Evolutionary conservation across 495 filamentous ascomycete genomes (phyloP).

Genomic region (Hyaloscypha variabilis): DNA sequence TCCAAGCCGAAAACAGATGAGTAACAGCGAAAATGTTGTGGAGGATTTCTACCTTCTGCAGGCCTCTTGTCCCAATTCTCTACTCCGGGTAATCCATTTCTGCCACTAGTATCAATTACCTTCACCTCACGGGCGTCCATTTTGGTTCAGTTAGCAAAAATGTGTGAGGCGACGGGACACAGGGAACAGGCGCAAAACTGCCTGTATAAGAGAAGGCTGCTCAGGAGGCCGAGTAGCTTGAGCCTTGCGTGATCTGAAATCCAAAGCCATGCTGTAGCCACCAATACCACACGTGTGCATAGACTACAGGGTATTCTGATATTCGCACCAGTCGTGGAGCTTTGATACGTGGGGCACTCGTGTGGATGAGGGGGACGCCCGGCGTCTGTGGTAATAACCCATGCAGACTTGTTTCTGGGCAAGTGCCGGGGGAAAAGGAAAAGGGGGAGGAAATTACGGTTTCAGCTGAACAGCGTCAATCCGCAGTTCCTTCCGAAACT

Average conservation of each 20-base stretch:
- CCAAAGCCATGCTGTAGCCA: background rate
- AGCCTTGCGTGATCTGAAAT: no score
- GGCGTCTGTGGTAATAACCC: background rate
- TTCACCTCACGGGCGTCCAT: conserved; percentile 14
- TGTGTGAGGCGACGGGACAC: background rate
- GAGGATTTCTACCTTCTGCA: background rate
- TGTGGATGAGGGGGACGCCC: background rate
- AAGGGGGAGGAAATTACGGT: no score
- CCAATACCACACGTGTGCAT: background rate
- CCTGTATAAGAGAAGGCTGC: background rate
- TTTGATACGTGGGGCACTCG: no score
- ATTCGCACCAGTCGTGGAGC: background rate
- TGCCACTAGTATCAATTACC: conserved; percentile 6
- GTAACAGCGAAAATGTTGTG: background rate
- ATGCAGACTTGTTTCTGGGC: background rate
- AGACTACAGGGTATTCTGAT: background rate
- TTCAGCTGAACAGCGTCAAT: no score
- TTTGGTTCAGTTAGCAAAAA: background rate
- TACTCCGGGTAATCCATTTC: conserved; percentile 1
- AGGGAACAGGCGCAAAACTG: background rate
- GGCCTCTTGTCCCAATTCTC: conserved; percentile 6
- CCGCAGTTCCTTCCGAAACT: no score
- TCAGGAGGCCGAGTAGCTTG: background rate
- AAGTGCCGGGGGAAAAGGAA: background rate
- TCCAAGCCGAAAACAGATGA: background rate